Evolutionary conservation across 2,329 filamentous ascomycete genomes (phyloP).

Genomic region (Sphaerulina populicola): DNA sequence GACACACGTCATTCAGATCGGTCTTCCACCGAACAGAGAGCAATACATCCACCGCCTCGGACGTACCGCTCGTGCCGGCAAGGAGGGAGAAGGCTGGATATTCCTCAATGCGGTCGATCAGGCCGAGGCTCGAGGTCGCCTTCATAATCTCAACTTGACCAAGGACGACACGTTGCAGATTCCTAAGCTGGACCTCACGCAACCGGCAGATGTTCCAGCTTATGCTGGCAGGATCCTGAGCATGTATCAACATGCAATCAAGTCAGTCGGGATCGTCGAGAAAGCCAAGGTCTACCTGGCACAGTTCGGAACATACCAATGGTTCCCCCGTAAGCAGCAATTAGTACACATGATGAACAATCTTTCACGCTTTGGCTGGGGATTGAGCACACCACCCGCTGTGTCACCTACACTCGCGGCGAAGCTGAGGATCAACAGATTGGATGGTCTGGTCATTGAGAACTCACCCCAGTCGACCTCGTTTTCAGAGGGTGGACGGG

Average conservation of each 20-base stretch:
- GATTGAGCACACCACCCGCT: constrained; percentile 44
- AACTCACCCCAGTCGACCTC: constrained; percentile 9
- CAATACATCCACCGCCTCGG: constrained; percentile 47
- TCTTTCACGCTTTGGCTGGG: constrained; percentile 47
- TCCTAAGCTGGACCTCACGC: constrained; percentile 43
- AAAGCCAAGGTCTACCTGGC: constrained; percentile 49
- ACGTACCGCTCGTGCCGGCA: constrained; percentile 56
- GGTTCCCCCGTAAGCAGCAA: constrained; percentile 32
- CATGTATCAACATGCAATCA: constrained; percentile 37
- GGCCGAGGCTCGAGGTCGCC: constrained; percentile 41
- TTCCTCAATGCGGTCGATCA: constrained; percentile 52
- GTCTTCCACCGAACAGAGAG: constrained; percentile 39
- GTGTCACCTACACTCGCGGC: constrained; percentile 28
- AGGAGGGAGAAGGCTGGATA: constrained; percentile 63
- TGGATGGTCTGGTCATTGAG: constrained; percentile 30
- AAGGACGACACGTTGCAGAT: constrained; percentile 46
- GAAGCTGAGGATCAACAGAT: constrained; percentile 25
- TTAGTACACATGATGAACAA: constrained; percentile 47
- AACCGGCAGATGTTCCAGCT: constrained; percentile 36
- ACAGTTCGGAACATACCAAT: constrained; percentile 47
- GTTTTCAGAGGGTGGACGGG: background rate
- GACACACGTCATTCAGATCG: constrained; percentile 46
- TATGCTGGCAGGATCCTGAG: constrained; percentile 40
- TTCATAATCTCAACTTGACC: constrained; percentile 55
- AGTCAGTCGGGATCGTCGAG: constrained; percentile 35